Evolutionary conservation across 2,329 filamentous ascomycete species (phyloP), one percentile per base, ranked within the genome.

Genomic region (Cryphonectria radicalis): DNA sequence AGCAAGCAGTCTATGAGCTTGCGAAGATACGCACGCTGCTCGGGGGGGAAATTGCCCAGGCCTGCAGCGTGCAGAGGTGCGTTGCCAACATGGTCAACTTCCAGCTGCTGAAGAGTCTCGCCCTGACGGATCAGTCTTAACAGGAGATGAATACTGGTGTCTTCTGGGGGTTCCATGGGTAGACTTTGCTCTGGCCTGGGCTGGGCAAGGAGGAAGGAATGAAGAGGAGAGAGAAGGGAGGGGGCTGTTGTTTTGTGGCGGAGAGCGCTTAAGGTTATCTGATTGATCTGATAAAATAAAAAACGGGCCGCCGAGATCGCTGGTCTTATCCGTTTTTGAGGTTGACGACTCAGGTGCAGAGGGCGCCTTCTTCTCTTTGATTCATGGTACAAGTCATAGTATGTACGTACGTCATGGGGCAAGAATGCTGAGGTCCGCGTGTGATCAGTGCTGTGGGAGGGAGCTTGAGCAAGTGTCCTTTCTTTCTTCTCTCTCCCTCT

Each of bases 1-100:
- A 79, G 77, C 35, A 83, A 74, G 32, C 75, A 75, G 11, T 73
- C 66, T 67, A 81, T 79, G 4, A 83, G 75, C 19, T 77, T 70
- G 13, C 73, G 74, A 10, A 83, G 67, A 59, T 81, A 83, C n/a
- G 76, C 75, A 28, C 80, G 76, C 63, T 78, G 77, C 28, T 80
- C 80, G 11, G 80, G 80, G 17, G 65, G 68, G 13, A 68, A 70
- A 11, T 57, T 67, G n/a, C 43, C 32, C 17, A 19, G 40, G 13
- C 37, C 62, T 28, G 68, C n/a, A 17, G 68, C 35, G n/a, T 46
- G 19, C 53, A 70, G 50, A 46, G 32, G 43, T 40, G 63, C 43
- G 10, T 40, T 25, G 63, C 42, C 62, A 64, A 28, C 25, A 43
- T 46, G 22, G 25, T 25, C 35, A 42, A 63, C 32, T 28, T 46